Percentiles rank a stretch among this genome's conserved stretches.
Conservation (phyloP, 1,139 yeast species). For the Pichia norvegensis region DNA sequence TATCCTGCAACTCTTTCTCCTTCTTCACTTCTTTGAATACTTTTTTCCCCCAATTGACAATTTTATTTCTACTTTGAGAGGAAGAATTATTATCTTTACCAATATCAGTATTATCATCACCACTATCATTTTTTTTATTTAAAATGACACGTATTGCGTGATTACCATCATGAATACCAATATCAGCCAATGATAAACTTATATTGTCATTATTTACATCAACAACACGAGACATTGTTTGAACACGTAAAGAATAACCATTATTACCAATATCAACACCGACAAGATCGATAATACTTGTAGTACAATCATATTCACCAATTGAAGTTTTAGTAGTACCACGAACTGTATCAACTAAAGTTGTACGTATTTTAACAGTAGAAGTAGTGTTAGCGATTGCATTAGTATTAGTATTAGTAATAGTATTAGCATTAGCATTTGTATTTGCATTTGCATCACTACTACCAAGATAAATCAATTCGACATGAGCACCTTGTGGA, state of each 20-base stretch:
- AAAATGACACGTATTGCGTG: neutral
- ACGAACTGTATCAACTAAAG: neutral
- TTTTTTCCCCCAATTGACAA: neutral
- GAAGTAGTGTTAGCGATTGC: too few species aligned
- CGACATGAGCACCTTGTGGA: constrained; percentile 25
- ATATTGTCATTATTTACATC: neutral
- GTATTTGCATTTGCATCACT: too few species aligned
- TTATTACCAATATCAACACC: neutral
- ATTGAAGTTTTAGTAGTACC: neutral
- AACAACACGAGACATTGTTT: neutral
- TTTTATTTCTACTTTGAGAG: too few species aligned
- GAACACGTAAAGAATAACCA: neutral
- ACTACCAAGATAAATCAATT: constrained; percentile 8
- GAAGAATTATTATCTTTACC: too few species aligned
- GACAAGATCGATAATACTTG: neutral
- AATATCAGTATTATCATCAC: neutral
- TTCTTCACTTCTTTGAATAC: neutral
- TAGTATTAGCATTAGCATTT: too few species aligned
- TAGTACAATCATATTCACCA: neutral
- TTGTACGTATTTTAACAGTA: neutral
- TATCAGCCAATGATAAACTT: neutral
- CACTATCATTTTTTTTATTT: neutral
- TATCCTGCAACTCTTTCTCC: neutral
- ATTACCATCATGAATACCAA: neutral
- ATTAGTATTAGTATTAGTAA: too few species aligned